These are phyloP conservation scores for Flaveria ramosissima DNA, from an alignment of 129 eudicot species.

Conservation along the genomic window DNA sequence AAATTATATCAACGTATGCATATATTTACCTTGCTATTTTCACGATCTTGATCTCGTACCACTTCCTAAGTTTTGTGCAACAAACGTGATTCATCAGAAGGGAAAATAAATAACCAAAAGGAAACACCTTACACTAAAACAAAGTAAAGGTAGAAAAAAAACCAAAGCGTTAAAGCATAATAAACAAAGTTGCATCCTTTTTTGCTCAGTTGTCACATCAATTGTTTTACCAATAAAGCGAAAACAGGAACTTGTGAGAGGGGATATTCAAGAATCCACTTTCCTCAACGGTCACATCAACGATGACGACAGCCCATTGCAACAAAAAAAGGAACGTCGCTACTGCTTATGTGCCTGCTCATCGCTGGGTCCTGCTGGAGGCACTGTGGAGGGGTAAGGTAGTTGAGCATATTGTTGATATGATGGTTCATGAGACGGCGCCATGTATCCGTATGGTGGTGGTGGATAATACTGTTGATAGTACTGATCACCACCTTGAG, in stretches of 20 bases:
- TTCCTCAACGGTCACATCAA: neutral
- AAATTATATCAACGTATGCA: too few relatives aligned
- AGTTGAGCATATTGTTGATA: slow-evolving; percentile 73
- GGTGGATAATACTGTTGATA: slow-evolving; percentile 75
- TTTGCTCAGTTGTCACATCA: neutral
- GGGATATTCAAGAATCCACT: neutral
- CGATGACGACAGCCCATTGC: neutral
- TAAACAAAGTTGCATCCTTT: neutral
- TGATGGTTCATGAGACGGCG: slow-evolving; percentile 45
- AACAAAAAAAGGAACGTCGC: neutral
- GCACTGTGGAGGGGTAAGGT: slow-evolving; percentile 47
- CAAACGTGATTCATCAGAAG: neutral
- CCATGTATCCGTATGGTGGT: slow-evolving; percentile 72
- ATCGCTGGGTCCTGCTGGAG: slow-evolving; percentile 40
- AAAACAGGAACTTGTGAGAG: neutral
- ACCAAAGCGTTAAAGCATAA: slow-evolving; percentile 17
- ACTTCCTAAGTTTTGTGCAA: neutral
- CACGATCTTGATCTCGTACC: neutral
- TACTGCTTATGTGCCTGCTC: slow-evolving; percentile 37
- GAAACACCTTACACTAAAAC: neutral
- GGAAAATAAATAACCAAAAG: neutral
- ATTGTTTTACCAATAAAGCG: neutral
- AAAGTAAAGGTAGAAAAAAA: neutral
- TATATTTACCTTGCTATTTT: neutral
- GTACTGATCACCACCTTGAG: slow-evolving; percentile 51